Conservation (phyloP, 2,329 filamentous ascomycete genomes). For the Madurella mycetomatis region DNA sequence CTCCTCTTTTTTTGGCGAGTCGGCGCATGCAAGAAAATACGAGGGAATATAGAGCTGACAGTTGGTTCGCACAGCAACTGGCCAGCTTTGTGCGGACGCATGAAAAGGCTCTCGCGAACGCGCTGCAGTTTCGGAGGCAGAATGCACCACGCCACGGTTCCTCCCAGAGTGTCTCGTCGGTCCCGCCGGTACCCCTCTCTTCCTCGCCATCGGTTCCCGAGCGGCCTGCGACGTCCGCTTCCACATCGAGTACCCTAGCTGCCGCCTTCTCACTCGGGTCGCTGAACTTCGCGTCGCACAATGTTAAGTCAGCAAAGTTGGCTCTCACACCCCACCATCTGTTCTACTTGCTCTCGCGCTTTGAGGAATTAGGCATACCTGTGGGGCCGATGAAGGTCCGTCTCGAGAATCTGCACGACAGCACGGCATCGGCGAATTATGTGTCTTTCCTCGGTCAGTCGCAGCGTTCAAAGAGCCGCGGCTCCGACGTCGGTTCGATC, state of each 20-base stretch:
- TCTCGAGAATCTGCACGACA: slow-evolving; percentile 88
- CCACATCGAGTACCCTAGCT: slow-evolving; percentile 70
- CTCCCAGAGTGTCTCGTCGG: slow-evolving; percentile 60
- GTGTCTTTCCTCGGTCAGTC: slow-evolving; percentile 89
- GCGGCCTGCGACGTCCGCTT: slow-evolving; percentile 60
- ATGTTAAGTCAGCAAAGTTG: slow-evolving; percentile 82
- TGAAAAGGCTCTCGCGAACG: slow-evolving; percentile 95
- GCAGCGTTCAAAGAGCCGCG: slow-evolving; percentile 71
- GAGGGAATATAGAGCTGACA: slow-evolving; percentile 23
- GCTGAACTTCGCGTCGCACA: slow-evolving; percentile 78
- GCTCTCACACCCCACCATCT: slow-evolving; percentile 93
- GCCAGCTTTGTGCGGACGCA: slow-evolving; percentile 94
- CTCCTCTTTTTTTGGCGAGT: background rate
- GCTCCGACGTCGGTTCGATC: slow-evolving; percentile 83
- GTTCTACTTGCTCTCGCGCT: slow-evolving; percentile 91
- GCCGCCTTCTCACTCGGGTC: slow-evolving; percentile 83
- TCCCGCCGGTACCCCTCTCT: slow-evolving; percentile 42
- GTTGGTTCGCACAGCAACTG: slow-evolving; percentile 65
- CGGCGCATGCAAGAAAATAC: too few relatives aligned
- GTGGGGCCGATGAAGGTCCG: slow-evolving; percentile 96
- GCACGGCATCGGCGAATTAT: slow-evolving; percentile 82
- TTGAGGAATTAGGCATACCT: slow-evolving; percentile 84
- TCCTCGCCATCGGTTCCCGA: slow-evolving; percentile 55
- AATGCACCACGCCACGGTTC: slow-evolving; percentile 63
- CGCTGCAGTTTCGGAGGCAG: slow-evolving; percentile 78